A percentile compares a stretch with the other conserved stretches of the same genome.
Evolutionary conservation across 169 alveolate genomes (phyloP).

Genomic region (Plasmodium knowlesi): DNA sequence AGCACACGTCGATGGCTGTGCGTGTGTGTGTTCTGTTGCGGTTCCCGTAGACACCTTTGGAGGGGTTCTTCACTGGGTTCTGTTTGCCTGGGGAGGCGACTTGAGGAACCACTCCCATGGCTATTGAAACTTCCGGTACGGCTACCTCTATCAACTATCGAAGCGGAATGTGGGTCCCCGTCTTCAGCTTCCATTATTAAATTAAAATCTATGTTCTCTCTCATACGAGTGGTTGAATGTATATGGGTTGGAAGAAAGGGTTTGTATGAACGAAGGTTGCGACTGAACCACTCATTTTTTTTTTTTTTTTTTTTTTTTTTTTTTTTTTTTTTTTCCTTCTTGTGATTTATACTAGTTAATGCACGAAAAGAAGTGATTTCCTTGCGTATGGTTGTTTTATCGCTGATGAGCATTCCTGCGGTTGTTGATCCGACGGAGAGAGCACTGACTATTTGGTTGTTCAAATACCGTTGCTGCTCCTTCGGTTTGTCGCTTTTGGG

Average conservation of each 20-base stretch:
- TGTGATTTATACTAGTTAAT: background rate
- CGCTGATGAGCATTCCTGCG: too few relatives aligned
- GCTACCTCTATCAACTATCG: background rate
- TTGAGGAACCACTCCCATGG: background rate
- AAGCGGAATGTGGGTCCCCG: background rate
- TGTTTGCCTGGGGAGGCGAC: background rate
- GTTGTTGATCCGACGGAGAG: background rate
- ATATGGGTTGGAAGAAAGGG: background rate
- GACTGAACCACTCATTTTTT: background rate
- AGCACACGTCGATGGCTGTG: background rate
- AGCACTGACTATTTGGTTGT: background rate
- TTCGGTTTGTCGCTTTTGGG: background rate
- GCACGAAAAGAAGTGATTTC: background rate
- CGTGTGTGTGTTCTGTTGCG: background rate
- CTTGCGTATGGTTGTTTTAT: background rate
- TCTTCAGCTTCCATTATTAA: background rate
- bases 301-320: too few relatives aligned
- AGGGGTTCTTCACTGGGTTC: background rate
- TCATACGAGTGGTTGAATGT: background rate
- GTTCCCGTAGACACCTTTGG: background rate
- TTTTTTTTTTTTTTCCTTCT: too few relatives aligned
- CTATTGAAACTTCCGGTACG: background rate
- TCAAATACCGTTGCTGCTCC: background rate
- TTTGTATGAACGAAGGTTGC: background rate
- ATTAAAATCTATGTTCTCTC: background rate